These are phyloP conservation scores for Aspergillus clavatus DNA, from an alignment of 2,329 filamentous ascomycete genomes.

Conservation along the genomic window DNA sequence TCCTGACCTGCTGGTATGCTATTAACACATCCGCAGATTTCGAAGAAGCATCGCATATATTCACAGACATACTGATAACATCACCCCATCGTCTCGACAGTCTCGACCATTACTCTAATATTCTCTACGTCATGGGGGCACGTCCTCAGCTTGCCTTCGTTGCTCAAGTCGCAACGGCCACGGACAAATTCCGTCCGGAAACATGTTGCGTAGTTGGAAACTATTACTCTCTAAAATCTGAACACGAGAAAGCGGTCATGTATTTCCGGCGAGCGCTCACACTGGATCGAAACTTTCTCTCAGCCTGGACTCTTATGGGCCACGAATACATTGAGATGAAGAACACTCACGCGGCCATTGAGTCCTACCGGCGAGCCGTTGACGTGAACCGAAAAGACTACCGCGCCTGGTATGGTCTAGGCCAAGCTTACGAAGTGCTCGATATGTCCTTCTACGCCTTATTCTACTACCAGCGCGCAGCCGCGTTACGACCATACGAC, in stretches of 20 bases:
- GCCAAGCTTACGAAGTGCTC: conserved; percentile 93
- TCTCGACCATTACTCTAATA: conserved; percentile 94
- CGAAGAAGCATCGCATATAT: conserved; percentile 58
- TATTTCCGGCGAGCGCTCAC: conserved; percentile 93
- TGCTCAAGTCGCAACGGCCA: conserved; percentile 81
- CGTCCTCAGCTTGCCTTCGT: conserved; percentile 88
- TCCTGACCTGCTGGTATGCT: neutral
- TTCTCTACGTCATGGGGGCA: conserved; percentile 86
- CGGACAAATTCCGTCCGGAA: conserved; percentile 94
- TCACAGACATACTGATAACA: conserved; percentile 63
- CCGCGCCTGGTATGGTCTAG: conserved; percentile 94
- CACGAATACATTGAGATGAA: conserved; percentile 99
- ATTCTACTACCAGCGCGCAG: conserved; percentile 96
- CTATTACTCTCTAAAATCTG: conserved; percentile 89
- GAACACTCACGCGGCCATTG: conserved; percentile 95
- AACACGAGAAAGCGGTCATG: conserved; percentile 96
- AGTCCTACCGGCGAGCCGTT: conserved; percentile 90
- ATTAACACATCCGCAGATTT: conserved; percentile 45
- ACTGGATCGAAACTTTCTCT: conserved; percentile 82
- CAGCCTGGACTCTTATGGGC: conserved; percentile 97
- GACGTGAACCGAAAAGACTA: conserved; percentile 96
- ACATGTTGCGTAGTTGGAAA: conserved; percentile 96
- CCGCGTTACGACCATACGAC: conserved; percentile 88
- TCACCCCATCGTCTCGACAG: conserved; percentile 72
- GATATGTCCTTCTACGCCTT: conserved; percentile 97